Evolutionary conservation across 2,329 filamentous ascomycete genomes (phyloP).

Genomic region (Taxawa tesnikishii): DNA sequence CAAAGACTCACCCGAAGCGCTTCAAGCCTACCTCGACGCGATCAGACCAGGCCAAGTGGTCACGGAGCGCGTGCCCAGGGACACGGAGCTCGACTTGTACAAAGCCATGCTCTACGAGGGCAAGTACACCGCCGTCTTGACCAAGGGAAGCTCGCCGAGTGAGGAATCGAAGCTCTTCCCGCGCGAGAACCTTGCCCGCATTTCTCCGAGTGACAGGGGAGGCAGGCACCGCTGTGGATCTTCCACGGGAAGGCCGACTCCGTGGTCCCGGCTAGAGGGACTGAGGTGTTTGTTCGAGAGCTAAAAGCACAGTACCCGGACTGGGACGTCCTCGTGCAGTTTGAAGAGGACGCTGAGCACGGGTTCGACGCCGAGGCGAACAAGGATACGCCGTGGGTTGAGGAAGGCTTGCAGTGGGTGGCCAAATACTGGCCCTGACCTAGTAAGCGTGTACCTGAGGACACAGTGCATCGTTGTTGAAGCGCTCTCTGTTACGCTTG

Average conservation of each 20-base stretch:
- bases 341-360: background rate
- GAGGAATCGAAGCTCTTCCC: no score
- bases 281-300: background rate
- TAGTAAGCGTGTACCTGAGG: background rate
- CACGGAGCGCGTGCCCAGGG: background rate
- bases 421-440: constrained; percentile 15
- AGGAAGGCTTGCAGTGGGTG: constrained; percentile 12
- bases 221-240: background rate
- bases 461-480: no score
- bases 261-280: background rate
- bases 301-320: background rate
- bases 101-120: background rate
- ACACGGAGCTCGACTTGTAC: background rate
- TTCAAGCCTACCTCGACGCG: background rate
- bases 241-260: background rate
- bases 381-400: constrained; percentile 16
- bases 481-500: no score
- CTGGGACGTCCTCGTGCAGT: background rate
- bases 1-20: background rate
- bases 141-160: background rate
- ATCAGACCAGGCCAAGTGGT: background rate
- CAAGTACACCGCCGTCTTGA: background rate
- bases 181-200: no score
- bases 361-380: background rate
- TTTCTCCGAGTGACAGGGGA: background rate